Conservation (phyloP, 2,329 filamentous ascomycete species). For the Diplodia sapinea region DNA sequence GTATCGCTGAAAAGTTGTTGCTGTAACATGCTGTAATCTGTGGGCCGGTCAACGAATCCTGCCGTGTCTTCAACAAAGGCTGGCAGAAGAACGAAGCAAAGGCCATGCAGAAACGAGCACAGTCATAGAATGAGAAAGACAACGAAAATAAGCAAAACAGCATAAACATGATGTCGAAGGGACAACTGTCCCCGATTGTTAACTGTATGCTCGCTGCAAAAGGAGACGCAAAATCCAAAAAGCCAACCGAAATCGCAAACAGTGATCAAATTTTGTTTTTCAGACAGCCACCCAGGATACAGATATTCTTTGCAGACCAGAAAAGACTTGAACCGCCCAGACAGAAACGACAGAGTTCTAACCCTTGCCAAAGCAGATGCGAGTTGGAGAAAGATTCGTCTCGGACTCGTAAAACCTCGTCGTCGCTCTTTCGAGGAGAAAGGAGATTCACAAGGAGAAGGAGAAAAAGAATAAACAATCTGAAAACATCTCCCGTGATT, state of each 20-base stretch:
- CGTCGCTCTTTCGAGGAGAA: conserved; percentile 20
- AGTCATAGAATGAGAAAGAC: conserved; percentile 3
- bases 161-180: not conserved
- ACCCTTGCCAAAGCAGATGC: conserved; percentile 12
- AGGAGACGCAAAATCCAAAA: conserved; percentile 10
- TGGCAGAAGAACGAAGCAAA: conserved; percentile 13
- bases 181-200: conserved; percentile 16
- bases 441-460: conserved; percentile 28
- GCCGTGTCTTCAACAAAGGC: conserved; percentile 15
- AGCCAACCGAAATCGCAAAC: conserved; percentile 26
- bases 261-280: conserved; percentile 25
- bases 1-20: conserved; percentile 24
- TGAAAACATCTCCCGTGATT: conserved; percentile 26
- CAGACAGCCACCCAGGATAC: conserved; percentile 28
- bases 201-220: conserved; percentile 28
- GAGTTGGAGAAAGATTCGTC: conserved; percentile 21
- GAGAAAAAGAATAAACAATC: conserved; percentile 16
- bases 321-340: conserved; percentile 23
- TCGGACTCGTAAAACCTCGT: conserved; percentile 10
- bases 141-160: conserved; percentile 9
- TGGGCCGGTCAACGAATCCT: conserved; percentile 27
- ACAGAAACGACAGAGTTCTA: conserved; percentile 30
- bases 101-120: conserved; percentile 18
- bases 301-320: conserved; percentile 25
- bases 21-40: conserved; percentile 24